Evolutionary conservation across 306 rosid species (phyloP).

Genomic region (Notholithocarpus densiflorus): DNA sequence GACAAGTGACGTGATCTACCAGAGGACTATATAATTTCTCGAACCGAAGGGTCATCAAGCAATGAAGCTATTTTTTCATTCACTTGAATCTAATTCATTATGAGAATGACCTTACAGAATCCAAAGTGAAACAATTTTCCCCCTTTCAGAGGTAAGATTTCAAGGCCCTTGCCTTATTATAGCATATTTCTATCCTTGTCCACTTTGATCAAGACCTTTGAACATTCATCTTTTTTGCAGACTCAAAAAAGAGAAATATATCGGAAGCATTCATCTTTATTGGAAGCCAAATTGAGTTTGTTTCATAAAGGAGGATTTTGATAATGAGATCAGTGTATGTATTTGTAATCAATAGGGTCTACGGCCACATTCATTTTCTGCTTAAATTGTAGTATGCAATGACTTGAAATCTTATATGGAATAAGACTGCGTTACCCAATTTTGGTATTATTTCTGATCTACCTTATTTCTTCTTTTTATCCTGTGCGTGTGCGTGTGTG

Average conservation of each 20-base stretch:
- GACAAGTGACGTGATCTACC: too few relatives aligned
- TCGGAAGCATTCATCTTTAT: neutral
- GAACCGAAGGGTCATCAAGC: neutral
- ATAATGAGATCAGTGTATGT: neutral
- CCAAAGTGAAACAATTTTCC: neutral
- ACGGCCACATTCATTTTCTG: neutral
- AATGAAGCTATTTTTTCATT: neutral
- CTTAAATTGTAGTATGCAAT: neutral
- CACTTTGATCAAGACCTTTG: neutral
- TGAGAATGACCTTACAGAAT: neutral
- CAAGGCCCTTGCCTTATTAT: neutral
- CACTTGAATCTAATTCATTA: neutral
- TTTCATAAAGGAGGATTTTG: neutral
- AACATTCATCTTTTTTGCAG: slow-evolving; percentile 1
- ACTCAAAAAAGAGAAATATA: neutral
- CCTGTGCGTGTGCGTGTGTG: too few relatives aligned
- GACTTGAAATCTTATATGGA: too few relatives aligned
- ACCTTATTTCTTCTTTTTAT: too few relatives aligned
- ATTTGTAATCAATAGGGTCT: neutral
- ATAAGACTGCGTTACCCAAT: too few relatives aligned
- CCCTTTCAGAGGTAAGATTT: neutral
- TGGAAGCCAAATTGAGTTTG: neutral
- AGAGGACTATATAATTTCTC: too few relatives aligned
- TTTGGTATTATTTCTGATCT: too few relatives aligned
- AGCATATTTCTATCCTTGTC: neutral